These are phyloP conservation scores for Epichloe sp. DNA, from an alignment of 2,329 filamentous ascomycete species.

Conservation along the genomic window DNA sequence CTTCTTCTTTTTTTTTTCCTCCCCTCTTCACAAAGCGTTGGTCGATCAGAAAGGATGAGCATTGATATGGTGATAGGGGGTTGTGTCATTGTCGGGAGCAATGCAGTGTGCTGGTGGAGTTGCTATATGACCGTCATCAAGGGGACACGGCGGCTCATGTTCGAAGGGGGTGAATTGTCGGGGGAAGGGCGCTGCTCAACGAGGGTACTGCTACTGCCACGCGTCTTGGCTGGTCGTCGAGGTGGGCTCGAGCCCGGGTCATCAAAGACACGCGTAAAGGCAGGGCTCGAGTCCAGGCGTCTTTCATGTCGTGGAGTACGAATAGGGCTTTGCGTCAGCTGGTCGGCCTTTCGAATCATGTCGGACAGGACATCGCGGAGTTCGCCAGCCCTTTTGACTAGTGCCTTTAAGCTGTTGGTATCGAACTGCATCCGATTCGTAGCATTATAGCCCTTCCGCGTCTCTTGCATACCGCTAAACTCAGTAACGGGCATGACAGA, in stretches of 20 bases:
- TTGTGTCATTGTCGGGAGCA: neutral
- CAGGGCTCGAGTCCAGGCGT: slow-evolving; percentile 45
- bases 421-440: slow-evolving; percentile 49
- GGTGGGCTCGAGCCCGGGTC: slow-evolving; percentile 45
- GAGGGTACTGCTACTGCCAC: slow-evolving; percentile 37
- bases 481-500: slow-evolving; percentile 17
- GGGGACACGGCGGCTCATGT: slow-evolving; percentile 41
- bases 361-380: slow-evolving; percentile 47
- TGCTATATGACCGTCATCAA: slow-evolving; percentile 49
- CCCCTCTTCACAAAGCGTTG: slow-evolving; percentile 10
- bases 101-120: neutral
- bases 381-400: slow-evolving; percentile 49
- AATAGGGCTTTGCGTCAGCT: slow-evolving; percentile 42
- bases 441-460: slow-evolving; percentile 20
- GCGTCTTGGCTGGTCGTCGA: slow-evolving; percentile 35
- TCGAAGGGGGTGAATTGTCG: slow-evolving; percentile 38
- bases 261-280: slow-evolving; percentile 53
- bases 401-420: slow-evolving; percentile 53
- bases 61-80: neutral
- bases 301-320: slow-evolving; percentile 33
- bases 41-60: neutral
- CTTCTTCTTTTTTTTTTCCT: slow-evolving; percentile 5
- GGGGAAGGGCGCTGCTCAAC: slow-evolving; percentile 35
- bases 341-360: slow-evolving; percentile 44
- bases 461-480: slow-evolving; percentile 24